phyloP scores from a whole-genome alignment of 441 rosid species.

The Pelargonium cotyledonis region DNA sequence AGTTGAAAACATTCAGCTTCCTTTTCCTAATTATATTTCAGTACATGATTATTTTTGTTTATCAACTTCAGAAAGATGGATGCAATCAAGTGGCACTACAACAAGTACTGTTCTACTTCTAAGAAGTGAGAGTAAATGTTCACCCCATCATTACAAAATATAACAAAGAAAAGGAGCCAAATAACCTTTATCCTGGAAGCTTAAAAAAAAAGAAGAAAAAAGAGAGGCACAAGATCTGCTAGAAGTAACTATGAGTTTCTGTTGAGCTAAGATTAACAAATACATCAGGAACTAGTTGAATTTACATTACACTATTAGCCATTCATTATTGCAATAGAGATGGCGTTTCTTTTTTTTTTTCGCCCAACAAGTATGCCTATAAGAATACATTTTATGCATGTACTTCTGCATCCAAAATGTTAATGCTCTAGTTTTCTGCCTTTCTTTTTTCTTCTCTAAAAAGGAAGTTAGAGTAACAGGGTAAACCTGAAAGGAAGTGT shows the following conservation, averaged over 20 bases:
- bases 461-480: conserved; percentile 6
- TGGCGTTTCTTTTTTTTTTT: not conserved
- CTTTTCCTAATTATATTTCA: not conserved
- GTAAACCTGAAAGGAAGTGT: conserved; percentile 78
- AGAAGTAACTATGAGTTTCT: too few relatives aligned
- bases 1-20: not conserved
- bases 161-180: too few relatives aligned
- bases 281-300: too few relatives aligned
- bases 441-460: not conserved
- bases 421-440: not conserved
- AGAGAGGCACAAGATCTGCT: too few relatives aligned
- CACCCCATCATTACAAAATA: not conserved
- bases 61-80: not conserved
- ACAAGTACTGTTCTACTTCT: not conserved
- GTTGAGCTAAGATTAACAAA: too few relatives aligned
- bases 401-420: not conserved
- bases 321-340: not conserved
- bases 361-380: not conserved
- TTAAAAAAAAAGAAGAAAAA: too few relatives aligned
- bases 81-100: not conserved
- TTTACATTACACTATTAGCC: not conserved
- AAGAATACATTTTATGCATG: not conserved
- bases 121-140: not conserved
- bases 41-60: too few relatives aligned
- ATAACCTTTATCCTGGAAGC: not conserved